Percentiles rank a stretch among this genome's conserved stretches.
phyloP scores from a whole-genome alignment of 352 stramenopile genomes.

The Globisporangium cylindrosporum region DNA sequence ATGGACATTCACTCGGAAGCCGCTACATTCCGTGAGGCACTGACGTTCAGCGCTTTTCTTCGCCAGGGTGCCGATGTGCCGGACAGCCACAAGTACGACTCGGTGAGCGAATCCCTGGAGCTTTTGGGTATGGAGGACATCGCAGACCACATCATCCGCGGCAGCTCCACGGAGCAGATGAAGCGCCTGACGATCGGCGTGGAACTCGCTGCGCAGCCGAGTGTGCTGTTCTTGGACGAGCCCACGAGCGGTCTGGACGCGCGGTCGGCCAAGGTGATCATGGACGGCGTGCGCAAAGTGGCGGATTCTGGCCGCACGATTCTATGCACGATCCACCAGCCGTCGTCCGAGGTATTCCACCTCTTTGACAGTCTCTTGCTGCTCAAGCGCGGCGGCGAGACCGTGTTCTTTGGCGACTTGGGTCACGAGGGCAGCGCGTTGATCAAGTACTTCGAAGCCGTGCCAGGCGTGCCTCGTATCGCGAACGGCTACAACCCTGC shows the following conservation, averaged over 20 bases:
- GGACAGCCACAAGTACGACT: conserved; percentile 43
- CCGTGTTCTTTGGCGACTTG: conserved; percentile 54
- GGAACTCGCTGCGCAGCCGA: conserved; percentile 87
- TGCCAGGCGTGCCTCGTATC: conserved; percentile 60
- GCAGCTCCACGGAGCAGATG: conserved; percentile 53
- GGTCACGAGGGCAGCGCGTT: conserved; percentile 28
- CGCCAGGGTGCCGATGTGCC: conserved; percentile 44
- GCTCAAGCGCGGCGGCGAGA: conserved; percentile 66
- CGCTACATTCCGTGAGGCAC: conserved; percentile 88
- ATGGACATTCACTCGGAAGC: conserved; percentile 91
- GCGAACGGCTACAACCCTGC: conserved; percentile 66
- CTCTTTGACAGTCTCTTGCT: conserved; percentile 89
- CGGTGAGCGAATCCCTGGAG: conserved; percentile 55
- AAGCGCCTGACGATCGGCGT: conserved; percentile 86
- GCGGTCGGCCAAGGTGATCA: conserved; percentile 81
- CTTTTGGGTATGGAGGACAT: conserved; percentile 55
- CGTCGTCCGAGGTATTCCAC: conserved; percentile 86
- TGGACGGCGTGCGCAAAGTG: conserved; percentile 88
- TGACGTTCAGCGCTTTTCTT: conserved; percentile 92
- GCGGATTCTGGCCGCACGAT: conserved; percentile 73
- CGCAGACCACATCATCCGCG: conserved; percentile 59
- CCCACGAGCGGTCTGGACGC: conserved; percentile 90
- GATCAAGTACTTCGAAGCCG: conserved; percentile 63
- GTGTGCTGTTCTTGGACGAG: conserved; percentile 89
- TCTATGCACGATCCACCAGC: conserved; percentile 93